phyloP scores from a whole-genome alignment of 208 protist species.

The Trypanosoma vivax region DNA sequence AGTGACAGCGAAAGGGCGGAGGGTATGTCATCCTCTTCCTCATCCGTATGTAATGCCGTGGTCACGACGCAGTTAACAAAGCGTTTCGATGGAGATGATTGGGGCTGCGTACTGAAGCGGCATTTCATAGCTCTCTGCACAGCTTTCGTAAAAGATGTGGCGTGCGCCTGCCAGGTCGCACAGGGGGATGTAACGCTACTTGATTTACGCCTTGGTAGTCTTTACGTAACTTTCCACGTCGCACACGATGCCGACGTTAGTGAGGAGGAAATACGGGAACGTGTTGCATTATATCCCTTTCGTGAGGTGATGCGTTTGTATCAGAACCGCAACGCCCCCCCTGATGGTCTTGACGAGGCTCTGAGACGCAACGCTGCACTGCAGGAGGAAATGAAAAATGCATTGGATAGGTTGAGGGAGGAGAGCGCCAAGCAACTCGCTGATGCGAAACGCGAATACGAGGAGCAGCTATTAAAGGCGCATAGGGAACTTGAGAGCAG shows the following conservation, averaged over 20 bases:
- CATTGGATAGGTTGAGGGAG: conserved; percentile 35
- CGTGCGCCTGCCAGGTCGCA: conserved; percentile 33
- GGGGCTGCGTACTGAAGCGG: conserved; percentile 41
- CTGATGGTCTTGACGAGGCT: conserved; percentile 53
- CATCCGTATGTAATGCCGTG: neutral
- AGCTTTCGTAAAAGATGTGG: conserved; percentile 55
- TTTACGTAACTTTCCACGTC: conserved; percentile 80
- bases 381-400: conserved; percentile 48
- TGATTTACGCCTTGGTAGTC: conserved; percentile 67
- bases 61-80: conserved; percentile 33
- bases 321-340: conserved; percentile 46
- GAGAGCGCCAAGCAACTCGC: conserved; percentile 14
- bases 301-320: conserved; percentile 78
- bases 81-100: conserved; percentile 77
- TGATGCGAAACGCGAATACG: conserved; percentile 7
- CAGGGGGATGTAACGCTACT: conserved; percentile 36
- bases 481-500: conserved; percentile 20
- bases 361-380: conserved; percentile 46
- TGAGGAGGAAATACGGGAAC: conserved; percentile 60
- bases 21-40: conserved; percentile 17
- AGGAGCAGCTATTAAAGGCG: conserved; percentile 17
- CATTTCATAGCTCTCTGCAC: conserved; percentile 28
- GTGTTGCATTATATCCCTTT: conserved; percentile 71
- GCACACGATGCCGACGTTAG: conserved; percentile 69
- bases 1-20: conserved; percentile 1